phyloP scores from a whole-genome alignment of 2,329 filamentous ascomycete genomes.

The Davidsoniella eucalypti region DNA sequence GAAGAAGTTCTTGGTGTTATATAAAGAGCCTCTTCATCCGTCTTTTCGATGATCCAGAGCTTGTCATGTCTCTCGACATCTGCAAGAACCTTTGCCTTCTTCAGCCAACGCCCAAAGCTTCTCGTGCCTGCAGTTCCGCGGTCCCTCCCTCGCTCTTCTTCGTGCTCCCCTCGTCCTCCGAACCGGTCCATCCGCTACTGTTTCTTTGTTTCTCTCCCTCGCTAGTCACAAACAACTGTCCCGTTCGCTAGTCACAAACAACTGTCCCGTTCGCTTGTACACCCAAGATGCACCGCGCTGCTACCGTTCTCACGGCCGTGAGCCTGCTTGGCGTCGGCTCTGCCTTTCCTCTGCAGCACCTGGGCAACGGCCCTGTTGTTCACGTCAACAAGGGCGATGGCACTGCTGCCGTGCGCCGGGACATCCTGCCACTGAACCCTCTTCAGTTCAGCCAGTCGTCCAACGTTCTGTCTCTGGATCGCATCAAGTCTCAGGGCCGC shows the following conservation, averaged over 20 bases:
- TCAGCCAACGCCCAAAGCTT: too few species aligned
- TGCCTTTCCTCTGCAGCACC: not conserved
- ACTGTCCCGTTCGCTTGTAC: not conserved
- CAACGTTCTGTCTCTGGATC: not conserved
- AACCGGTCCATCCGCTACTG: too few species aligned
- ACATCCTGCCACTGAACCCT: not conserved
- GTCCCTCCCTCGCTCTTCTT: too few species aligned
- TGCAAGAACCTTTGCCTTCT: too few species aligned
- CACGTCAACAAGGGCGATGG: not conserved
- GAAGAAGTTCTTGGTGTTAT: too few species aligned
- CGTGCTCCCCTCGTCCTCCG: too few species aligned
- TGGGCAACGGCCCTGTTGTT: not conserved
- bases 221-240: too few species aligned
- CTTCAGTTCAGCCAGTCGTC: not conserved
- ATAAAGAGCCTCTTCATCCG: too few species aligned
- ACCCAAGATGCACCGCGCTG: conserved; percentile 1
- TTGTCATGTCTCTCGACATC: too few species aligned
- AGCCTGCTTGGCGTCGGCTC: conserved; percentile 1
- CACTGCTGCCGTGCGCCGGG: not conserved
- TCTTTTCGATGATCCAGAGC: too few species aligned
- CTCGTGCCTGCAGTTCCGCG: too few species aligned
- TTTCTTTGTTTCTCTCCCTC: too few species aligned
- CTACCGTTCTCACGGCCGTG: conserved; percentile 1
- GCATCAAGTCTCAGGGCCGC: not conserved
- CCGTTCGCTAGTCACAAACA: not conserved